Conservation (phyloP, 306 rosid genomes). For the Fragaria iinumae region DNA sequence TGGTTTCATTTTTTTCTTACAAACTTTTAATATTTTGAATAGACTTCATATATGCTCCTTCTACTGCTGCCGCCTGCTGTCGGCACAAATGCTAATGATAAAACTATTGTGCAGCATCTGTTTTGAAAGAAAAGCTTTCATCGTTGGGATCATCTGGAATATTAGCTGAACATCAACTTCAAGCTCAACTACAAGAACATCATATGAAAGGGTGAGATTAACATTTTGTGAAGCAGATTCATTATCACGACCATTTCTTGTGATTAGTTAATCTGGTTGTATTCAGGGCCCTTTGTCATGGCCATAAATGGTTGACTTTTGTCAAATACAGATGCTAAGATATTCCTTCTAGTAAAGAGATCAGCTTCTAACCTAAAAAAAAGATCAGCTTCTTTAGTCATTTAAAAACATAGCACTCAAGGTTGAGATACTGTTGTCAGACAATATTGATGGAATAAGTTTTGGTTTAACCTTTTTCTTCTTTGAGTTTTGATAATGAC, state of each 20-base stretch:
- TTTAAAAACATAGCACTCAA: background rate
- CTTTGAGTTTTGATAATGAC: constrained; percentile 7
- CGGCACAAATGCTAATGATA: constrained; percentile 38
- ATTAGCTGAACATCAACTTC: constrained; percentile 98
- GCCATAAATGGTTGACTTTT: background rate
- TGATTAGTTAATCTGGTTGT: background rate
- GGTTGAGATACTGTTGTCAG: background rate
- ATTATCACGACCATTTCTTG: background rate
- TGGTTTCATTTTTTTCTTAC: background rate
- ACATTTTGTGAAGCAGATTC: background rate
- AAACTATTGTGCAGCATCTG: constrained; percentile 71
- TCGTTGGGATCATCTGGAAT: constrained; percentile 96
- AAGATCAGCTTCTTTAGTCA: background rate
- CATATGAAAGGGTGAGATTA: constrained; percentile 74
- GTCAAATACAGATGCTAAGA: background rate
- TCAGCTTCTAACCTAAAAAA: background rate
- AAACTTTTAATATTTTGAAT: constrained; percentile 3
- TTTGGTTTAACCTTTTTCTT: background rate
- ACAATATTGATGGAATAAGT: background rate
- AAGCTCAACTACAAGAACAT: constrained; percentile 96
- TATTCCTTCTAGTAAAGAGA: background rate
- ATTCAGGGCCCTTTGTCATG: background rate
- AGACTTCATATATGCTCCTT: constrained; percentile 17
- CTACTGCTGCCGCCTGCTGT: constrained; percentile 19
- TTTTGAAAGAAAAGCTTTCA: constrained; percentile 83